Percentiles rank a stretch among this genome's conserved stretches.
These are phyloP conservation scores for Ophiostoma himal-ulmi DNA, from an alignment of 2,329 filamentous ascomycete genomes.

Conservation along the genomic window DNA sequence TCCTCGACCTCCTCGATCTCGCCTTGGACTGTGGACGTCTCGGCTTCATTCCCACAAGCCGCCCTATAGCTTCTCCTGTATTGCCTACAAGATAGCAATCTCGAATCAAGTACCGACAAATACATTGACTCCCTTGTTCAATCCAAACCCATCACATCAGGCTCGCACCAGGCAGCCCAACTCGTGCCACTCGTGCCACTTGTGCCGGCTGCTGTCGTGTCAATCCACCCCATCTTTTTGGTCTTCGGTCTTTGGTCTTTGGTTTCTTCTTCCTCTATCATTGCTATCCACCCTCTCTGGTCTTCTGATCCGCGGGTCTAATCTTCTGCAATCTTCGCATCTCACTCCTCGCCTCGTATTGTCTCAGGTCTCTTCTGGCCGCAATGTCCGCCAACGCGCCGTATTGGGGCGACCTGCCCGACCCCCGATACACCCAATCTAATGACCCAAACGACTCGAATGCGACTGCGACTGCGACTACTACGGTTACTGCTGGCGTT, in stretches of 20 bases:
- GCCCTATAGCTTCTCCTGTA: background rate
- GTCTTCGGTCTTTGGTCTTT: background rate
- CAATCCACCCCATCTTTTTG: background rate
- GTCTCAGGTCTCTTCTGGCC: background rate
- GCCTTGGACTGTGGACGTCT: background rate
- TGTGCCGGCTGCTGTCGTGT: conserved; percentile 10
- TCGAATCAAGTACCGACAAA: background rate
- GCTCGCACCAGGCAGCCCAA: conserved; percentile 1
- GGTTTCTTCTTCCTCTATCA: background rate
- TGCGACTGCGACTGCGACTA: conserved; percentile 36
- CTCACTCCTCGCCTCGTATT: background rate
- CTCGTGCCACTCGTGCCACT: background rate
- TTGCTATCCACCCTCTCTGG: background rate
- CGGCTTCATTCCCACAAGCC: background rate
- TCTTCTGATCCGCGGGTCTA: background rate
- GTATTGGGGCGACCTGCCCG: conserved; percentile 56
- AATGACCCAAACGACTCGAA: conserved; percentile 31
- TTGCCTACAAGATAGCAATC: background rate
- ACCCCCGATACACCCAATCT: conserved; percentile 29
- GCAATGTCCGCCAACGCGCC: conserved; percentile 33
- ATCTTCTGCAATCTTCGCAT: background rate
- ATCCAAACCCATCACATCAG: background rate
- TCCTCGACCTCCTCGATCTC: background rate
- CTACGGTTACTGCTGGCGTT: conserved; percentile 31
- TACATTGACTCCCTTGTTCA: background rate